A percentile compares a stretch with the other conserved stretches of the same genome.
Conservation (phyloP, 2,329 filamentous ascomycete species). For the Calonectria pteridis region DNA sequence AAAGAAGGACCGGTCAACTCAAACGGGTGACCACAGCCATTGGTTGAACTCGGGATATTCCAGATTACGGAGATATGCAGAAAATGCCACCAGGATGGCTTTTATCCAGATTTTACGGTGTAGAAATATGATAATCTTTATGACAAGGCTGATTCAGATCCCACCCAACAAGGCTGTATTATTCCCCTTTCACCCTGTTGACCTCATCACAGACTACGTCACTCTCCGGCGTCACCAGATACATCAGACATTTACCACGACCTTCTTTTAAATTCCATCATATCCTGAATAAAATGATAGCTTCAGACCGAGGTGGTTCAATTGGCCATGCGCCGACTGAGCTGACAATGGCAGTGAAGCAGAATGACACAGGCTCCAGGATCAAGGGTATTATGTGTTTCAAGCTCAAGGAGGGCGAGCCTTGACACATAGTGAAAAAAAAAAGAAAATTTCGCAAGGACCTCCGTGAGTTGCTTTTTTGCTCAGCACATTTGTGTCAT, state of each 20-base stretch:
- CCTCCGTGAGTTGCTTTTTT: background rate
- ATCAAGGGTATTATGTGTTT: background rate
- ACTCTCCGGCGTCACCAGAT: background rate
- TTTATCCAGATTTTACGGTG: background rate
- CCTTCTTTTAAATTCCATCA: background rate
- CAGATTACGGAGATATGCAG: background rate
- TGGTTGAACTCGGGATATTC: background rate
- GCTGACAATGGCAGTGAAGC: background rate
- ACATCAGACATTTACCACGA: background rate
- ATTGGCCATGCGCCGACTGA: background rate
- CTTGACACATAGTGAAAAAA: background rate
- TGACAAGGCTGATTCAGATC: background rate
- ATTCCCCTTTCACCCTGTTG: background rate
- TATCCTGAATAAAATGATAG: background rate
- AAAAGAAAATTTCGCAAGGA: background rate
- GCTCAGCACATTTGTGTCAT: background rate
- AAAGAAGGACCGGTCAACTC: background rate
- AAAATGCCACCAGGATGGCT: background rate
- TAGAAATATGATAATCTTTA: background rate
- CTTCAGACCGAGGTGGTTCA: too few species aligned
- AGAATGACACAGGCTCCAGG: background rate
- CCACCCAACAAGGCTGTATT: background rate
- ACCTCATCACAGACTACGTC: background rate
- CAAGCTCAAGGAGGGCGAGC: background rate
- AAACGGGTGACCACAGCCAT: background rate